Evolutionary conservation across 2,329 filamentous ascomycete genomes (phyloP), one percentile per base, ranked within the genome.

Genomic region (Cryphonectria japonica): DNA sequence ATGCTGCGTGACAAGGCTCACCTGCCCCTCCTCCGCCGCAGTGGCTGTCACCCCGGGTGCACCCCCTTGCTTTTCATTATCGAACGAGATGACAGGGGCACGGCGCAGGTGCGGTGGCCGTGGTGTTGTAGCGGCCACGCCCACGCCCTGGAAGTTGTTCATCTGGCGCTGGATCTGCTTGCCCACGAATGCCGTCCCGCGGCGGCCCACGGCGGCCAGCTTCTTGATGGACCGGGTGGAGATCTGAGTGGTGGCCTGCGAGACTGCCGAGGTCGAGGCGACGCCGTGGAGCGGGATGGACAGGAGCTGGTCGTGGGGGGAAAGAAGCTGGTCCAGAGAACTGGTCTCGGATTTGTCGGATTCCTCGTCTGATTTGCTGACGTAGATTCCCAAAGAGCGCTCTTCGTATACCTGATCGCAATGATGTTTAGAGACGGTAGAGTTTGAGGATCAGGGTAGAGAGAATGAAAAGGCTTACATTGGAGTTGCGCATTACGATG

Each of bases 401-500:
- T 89, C 86, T 78, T 89, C 87, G 75, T 89, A 89, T 34, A 87
- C 85, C 71, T 72, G 8, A 16, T 19, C 22, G 8, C 37, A 6
- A 39, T 32, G 29, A 19, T 16, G 39, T 22, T 59, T 19, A 29
- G 29, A 8, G 14, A 2, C 4, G 2, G 29, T 9, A 8, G 32
- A 13, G 3, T 41, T 54, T 1, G 4, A 32, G 39, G 14, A 5
- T 22, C n/a, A 29, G 3, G 11, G 22, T 34, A 14, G 50, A 16
- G n/a, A 11, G 11, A 46, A 7, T 6, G 9, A 7, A 29, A 19
- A 2, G 1, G 64, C 71, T 50, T 61, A 71, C 88, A 75, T 89
- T 89, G 22, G 85, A 87, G 72, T 85, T 85, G 14, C 86, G 82
- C 71, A 85, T 79, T 0, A 80, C 82, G 61, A 85, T 83, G 61